Percentiles rank a stretch among this genome's conserved stretches.
Evolutionary conservation across 306 rosid genomes (phyloP).

Genomic region (Delonix regia): DNA sequence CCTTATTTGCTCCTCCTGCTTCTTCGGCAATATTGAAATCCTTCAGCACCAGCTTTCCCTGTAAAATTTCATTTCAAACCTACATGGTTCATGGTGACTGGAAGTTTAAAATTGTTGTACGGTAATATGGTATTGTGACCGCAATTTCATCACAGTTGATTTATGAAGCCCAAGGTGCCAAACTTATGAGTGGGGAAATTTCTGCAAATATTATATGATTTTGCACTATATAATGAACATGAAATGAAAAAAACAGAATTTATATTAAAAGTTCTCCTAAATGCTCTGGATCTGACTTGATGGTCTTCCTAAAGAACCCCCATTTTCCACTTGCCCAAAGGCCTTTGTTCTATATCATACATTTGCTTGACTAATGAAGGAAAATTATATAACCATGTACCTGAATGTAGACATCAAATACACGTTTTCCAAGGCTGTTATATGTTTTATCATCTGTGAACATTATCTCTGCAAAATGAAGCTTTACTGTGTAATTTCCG

Average conservation of each 20-base stretch:
- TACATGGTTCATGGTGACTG: background rate
- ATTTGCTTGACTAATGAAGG: background rate
- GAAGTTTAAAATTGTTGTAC: background rate
- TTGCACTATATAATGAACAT: background rate
- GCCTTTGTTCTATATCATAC: background rate
- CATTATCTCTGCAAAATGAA: slow-evolving; percentile 61
- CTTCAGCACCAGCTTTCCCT: slow-evolving; percentile 46
- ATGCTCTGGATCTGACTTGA: background rate
- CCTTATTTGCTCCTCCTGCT: slow-evolving; percentile 48
- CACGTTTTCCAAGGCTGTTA: slow-evolving; percentile 54
- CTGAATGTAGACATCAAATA: slow-evolving; percentile 63
- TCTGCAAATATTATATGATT: background rate
- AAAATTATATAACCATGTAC: slow-evolving; percentile 31
- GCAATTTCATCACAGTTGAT: background rate
- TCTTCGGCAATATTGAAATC: slow-evolving; percentile 62
- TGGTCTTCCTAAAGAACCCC: background rate
- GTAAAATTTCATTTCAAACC: background rate
- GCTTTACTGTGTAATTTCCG: slow-evolving; percentile 54
- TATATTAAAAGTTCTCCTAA: background rate
- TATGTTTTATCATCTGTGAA: slow-evolving; percentile 34
- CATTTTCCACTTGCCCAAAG: background rate
- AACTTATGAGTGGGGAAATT: background rate
- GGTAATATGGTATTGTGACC: background rate
- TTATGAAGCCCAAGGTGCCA: background rate
- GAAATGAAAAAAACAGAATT: background rate